Percentiles rank a stretch among this genome's conserved stretches.
Evolutionary conservation across 768 basidiomycete genomes (phyloP).

Genomic region (Leucosporidium creatinivorum): DNA sequence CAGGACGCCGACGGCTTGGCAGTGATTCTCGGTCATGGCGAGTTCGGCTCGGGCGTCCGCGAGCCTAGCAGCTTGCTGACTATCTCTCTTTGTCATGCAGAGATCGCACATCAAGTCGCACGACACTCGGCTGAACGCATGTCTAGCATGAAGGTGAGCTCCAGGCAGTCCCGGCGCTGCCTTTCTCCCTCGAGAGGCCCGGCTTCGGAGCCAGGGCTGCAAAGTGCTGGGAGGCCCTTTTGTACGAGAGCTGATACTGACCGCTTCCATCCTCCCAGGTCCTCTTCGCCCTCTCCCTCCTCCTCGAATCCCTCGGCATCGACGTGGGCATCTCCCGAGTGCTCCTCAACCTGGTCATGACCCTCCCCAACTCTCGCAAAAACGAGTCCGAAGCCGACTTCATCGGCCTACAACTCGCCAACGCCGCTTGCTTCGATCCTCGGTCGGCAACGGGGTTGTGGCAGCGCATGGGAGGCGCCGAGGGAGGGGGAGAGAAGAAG

Average conservation of each 20-base stretch:
- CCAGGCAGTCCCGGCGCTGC: no score
- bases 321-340: slow-evolving; percentile 22
- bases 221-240: no score
- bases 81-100: slow-evolving; percentile 43
- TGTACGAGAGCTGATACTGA: no score
- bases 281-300: slow-evolving; percentile 8
- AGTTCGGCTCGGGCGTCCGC: no score
- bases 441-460: slow-evolving; percentile 71
- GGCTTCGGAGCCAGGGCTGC: no score
- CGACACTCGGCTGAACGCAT: slow-evolving; percentile 45
- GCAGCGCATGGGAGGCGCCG: slow-evolving; percentile 55
- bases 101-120: slow-evolving; percentile 43
- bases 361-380: slow-evolving; percentile 70
- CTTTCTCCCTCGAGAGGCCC: no score
- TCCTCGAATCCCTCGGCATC: slow-evolving; percentile 23
- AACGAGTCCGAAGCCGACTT: slow-evolving; percentile 84
- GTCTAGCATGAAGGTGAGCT: slow-evolving; percentile 43
- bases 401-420: slow-evolving; percentile 71
- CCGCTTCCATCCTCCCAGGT: neutral
- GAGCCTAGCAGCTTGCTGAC: slow-evolving; percentile 47
- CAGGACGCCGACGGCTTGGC: slow-evolving; percentile 73
- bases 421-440: slow-evolving; percentile 82
- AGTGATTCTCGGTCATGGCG: slow-evolving; percentile 76
- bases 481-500: slow-evolving; percentile 43
- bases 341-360: slow-evolving; percentile 16